Evolutionary conservation across 2,329 filamentous ascomycete species (phyloP).

Genomic region (Colletotrichum horii): DNA sequence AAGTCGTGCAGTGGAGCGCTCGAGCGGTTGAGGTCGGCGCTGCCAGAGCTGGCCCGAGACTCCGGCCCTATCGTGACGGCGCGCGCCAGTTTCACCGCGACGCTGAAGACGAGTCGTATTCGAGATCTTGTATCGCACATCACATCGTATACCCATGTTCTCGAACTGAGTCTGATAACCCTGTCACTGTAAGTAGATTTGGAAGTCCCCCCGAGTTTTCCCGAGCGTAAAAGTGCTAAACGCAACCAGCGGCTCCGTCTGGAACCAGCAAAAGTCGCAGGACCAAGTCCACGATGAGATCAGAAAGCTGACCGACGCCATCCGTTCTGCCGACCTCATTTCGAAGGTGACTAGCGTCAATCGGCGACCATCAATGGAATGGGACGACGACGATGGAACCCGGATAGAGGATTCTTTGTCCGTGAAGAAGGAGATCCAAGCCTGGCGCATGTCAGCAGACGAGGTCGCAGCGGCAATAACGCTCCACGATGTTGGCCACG

Average conservation of each 20-base stretch:
- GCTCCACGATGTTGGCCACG: conserved; percentile 19
- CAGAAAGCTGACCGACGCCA: conserved; percentile 26
- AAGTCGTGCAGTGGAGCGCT: conserved; percentile 26
- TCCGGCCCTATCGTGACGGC: conserved; percentile 22
- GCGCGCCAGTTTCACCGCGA: conserved; percentile 23
- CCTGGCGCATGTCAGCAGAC: conserved; percentile 31
- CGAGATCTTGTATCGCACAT: conserved; percentile 27
- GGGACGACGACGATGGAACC: conserved; percentile 19
- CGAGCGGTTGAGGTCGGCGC: conserved; percentile 20
- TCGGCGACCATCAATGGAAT: background rate
- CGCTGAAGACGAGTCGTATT: conserved; percentile 26
- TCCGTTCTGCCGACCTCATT: conserved; percentile 24
- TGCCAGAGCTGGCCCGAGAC: conserved; percentile 27
- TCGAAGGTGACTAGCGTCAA: background rate
- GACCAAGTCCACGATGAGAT: conserved; percentile 29
- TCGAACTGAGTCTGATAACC: conserved; percentile 31
- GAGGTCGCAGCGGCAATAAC: conserved; percentile 29
- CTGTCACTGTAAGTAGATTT: conserved; percentile 25
- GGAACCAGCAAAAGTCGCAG: conserved; percentile 28
- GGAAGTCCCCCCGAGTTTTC: background rate
- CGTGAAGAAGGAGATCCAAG: conserved; percentile 26
- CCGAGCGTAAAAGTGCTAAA: background rate
- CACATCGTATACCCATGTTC: conserved; percentile 27
- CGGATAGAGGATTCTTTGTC: background rate
- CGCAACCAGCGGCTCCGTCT: conserved; percentile 21